Percentiles rank a stretch among this genome's conserved stretches.
Evolutionary conservation across 2,329 filamentous ascomycete genomes (phyloP).

Genomic region (Aspergillus versicolor): DNA sequence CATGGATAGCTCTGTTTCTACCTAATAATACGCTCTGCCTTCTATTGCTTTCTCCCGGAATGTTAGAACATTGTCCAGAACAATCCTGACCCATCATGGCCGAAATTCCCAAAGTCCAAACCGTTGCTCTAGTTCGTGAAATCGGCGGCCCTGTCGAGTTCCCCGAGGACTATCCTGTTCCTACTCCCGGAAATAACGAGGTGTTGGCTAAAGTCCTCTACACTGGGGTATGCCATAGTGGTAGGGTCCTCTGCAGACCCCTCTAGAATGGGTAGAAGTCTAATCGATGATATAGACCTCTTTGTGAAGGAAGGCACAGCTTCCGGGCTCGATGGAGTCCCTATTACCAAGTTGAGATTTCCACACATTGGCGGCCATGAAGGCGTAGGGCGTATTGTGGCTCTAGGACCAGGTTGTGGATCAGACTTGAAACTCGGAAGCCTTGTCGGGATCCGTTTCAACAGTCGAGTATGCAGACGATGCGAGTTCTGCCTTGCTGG

Average conservation of each 20-base stretch:
- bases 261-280: background rate
- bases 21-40: background rate
- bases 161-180: constrained; percentile 43
- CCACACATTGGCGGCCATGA: constrained; percentile 50
- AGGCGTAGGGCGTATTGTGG: constrained; percentile 44
- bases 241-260: constrained; percentile 8
- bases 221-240: constrained; percentile 47
- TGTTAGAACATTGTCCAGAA: background rate
- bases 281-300: constrained; percentile 29
- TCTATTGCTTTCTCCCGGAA: too few species aligned
- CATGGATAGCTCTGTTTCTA: background rate
- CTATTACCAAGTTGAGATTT: constrained; percentile 44
- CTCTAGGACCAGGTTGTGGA: constrained; percentile 29
- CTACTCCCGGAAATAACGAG: constrained; percentile 40
- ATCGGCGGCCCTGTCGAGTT: constrained; percentile 44
- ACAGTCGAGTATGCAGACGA: constrained; percentile 43
- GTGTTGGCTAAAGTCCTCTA: constrained; percentile 48
- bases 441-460: constrained; percentile 46
- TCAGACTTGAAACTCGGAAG: constrained; percentile 38
- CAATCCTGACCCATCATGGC: constrained; percentile 1
- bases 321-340: constrained; percentile 38
- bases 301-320: constrained; percentile 43
- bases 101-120: constrained; percentile 29
- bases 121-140: constrained; percentile 42
- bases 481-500: constrained; percentile 47